Base-by-base conservation (phyloP, 177 flowering plant species). In the Telopea speciosissima region DNA sequence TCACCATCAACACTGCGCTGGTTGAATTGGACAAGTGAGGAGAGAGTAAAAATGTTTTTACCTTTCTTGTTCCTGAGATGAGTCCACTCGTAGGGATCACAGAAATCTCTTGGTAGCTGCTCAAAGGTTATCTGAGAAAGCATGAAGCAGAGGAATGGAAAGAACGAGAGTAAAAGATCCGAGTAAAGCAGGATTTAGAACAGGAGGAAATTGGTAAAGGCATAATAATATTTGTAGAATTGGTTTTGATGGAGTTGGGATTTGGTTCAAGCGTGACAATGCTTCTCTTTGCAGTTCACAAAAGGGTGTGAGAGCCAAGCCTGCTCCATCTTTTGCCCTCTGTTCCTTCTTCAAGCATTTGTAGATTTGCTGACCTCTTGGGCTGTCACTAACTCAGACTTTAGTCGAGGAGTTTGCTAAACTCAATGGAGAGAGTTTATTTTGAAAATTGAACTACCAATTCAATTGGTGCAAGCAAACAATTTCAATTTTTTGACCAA, bases 1-100 rank as follows among this genome's bases (percentile, higher is more conserved):
- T 61, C 62, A 16, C 62, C 31, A 0, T 81, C 33, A 31, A 31
- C 28, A 54, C 59, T 0, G 24, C 26, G 79, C 77, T 73, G 66
- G 86, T 82, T 61, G 90, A 79, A 81, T 71, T 74, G 77, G 80
- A 81, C 58, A 84, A 83, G 22, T 26, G 71, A 21, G 80, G 81
- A 31, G 16, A 23, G 2, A 31, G 61, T 14, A 17, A 13, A 4
- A 16, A 42, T 2, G 61, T 1, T 4, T 19, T 65, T 14, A 58
- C 16, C 12, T 14, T 24, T 52, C 40, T 52, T 58, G 52, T 13
- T n/a, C 7, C 3, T 59, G 68, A 19, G 44, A 26, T 33, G 40
- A 21, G n/a, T 65, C 25, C 23, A 6, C 33, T 19, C 24, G 65
- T 23, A 23, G 36, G 23, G 49, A 12, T 8, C 44, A 21, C 62